Percentiles rank a stretch among this genome's conserved stretches.
phyloP scores from a whole-genome alignment of 192 early-diverging fungal species.

The Chytriomyces hyalinus region DNA sequence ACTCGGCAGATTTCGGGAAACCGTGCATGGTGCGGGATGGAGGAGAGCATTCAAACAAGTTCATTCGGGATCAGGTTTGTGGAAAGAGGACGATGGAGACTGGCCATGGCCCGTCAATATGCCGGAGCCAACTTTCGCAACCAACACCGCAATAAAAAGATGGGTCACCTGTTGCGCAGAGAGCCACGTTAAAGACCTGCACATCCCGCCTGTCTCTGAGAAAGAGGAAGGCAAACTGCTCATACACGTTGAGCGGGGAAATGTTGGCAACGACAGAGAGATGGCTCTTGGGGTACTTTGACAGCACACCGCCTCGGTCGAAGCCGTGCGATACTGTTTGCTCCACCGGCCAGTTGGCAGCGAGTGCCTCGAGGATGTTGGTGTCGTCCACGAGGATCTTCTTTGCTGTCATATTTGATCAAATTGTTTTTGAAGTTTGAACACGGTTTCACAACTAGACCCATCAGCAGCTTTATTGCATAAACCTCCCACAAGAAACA shows the following conservation, averaged over 20 bases:
- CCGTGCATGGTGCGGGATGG: constrained; percentile 5
- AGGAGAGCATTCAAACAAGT: background rate
- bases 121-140: background rate
- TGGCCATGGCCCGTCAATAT: background rate
- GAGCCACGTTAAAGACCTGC: constrained; percentile 27
- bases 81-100: constrained; percentile 12
- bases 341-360: constrained; percentile 34
- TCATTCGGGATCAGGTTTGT: background rate
- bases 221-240: constrained; percentile 34
- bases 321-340: constrained; percentile 29
- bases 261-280: constrained; percentile 16
- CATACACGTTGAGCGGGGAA: constrained; percentile 16
- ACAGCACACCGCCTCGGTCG: constrained; percentile 19
- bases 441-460: too few relatives aligned
- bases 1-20: background rate
- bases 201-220: constrained; percentile 36
- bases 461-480: too few relatives aligned
- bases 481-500: too few relatives aligned
- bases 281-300: background rate
- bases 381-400: constrained; percentile 26
- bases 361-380: constrained; percentile 35
- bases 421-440: too few relatives aligned
- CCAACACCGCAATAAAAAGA: background rate
- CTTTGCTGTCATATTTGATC: background rate
- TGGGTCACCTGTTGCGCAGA: constrained; percentile 21